Evolutionary conservation across 768 basidiomycete species (phyloP).

Genomic region (Gymnopilus junonius): DNA sequence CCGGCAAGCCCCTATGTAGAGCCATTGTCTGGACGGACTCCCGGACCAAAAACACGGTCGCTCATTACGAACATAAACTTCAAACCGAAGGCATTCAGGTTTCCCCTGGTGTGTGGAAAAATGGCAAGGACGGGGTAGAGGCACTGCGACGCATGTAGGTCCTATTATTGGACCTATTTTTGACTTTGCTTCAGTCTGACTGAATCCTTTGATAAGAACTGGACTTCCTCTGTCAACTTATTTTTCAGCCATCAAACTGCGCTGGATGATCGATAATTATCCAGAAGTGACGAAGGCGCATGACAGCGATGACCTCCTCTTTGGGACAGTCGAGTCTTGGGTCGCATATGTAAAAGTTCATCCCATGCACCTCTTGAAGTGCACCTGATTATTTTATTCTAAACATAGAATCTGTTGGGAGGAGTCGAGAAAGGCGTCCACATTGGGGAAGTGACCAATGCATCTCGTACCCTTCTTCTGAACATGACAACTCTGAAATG

Average conservation of each 20-base stretch:
- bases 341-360: conserved; percentile 72
- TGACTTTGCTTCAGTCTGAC: conserved; percentile 7
- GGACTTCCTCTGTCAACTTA: conserved; percentile 97
- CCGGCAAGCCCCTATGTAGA: conserved; percentile 86
- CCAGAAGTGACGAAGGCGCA: conserved; percentile 78
- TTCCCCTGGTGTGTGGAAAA: conserved; percentile 64
- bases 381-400: conserved; percentile 16
- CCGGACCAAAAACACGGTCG: conserved; percentile 86
- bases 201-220: conserved; percentile 54
- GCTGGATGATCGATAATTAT: conserved; percentile 95
- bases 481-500: conserved; percentile 82
- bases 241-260: conserved; percentile 95
- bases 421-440: conserved; percentile 73
- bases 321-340: conserved; percentile 98
- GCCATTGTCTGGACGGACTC: conserved; percentile 98
- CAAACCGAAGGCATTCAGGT: conserved; percentile 77
- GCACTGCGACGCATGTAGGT: conserved; percentile 71
- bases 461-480: conserved; percentile 92
- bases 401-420: conserved; percentile 76
- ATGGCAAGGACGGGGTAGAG: conserved; percentile 70
- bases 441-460: conserved; percentile 93
- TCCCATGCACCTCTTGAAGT: conserved; percentile 3
- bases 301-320: conserved; percentile 77
- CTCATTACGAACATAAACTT: conserved; percentile 77
- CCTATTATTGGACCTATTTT: conserved; percentile 13